Conservation (phyloP, 345 rosid genomes). For the Linum tenue region DNA sequence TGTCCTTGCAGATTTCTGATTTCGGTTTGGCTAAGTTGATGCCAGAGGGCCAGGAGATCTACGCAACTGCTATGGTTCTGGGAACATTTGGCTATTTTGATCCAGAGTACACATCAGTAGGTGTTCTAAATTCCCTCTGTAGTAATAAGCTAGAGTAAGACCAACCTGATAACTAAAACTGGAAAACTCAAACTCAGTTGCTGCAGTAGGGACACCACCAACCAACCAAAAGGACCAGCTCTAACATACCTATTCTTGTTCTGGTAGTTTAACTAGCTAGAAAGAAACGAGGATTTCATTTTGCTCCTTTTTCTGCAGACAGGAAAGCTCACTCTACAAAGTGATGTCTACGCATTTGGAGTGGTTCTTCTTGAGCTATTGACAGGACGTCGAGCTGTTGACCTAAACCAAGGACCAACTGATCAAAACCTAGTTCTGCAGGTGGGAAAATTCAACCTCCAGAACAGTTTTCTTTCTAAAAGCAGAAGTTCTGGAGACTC, state of each 20-base stretch:
- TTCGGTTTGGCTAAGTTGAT: constrained; percentile 93
- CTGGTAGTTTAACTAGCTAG: constrained; percentile 4
- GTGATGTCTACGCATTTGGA: constrained; percentile 95
- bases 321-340: constrained; percentile 89
- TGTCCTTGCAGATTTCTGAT: constrained; percentile 61
- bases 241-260: constrained; percentile 4
- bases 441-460: constrained; percentile 31
- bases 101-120: constrained; percentile 91
- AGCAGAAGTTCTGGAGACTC: constrained; percentile 8
- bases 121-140: not conserved
- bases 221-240: no score
- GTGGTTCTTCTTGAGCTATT: constrained; percentile 91
- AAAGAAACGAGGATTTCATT: constrained; percentile 3
- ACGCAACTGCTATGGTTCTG: constrained; percentile 82
- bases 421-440: constrained; percentile 94
- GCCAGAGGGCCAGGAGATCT: constrained; percentile 85
- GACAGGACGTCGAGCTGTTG: constrained; percentile 93
- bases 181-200: no score
- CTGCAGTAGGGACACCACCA: no score
- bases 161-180: not conserved
- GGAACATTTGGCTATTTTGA: constrained; percentile 98
- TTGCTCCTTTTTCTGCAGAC: constrained; percentile 39
- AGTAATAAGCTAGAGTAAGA: not conserved
- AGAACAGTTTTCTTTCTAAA: constrained; percentile 1
- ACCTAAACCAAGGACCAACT: constrained; percentile 69